Evolutionary conservation across 257 asterid genomes (phyloP).

Genomic region (Haberlea rhodopensis): DNA sequence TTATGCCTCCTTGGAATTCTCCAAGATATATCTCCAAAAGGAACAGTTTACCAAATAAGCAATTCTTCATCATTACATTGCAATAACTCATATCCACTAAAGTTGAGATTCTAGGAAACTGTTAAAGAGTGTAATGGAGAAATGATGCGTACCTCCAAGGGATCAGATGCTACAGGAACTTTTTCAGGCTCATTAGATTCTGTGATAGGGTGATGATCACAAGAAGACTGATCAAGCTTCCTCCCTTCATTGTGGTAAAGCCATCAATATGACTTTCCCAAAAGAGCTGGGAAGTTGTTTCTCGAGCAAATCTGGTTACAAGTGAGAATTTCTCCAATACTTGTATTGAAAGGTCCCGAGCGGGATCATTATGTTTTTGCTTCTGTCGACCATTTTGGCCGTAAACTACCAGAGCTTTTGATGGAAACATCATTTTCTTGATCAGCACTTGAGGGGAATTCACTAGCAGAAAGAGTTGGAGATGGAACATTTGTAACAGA

Average conservation of each 20-base stretch:
- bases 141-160: constrained; percentile 58
- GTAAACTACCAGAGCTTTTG: constrained; percentile 36
- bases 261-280: constrained; percentile 69
- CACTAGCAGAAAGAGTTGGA: constrained; percentile 40
- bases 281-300: constrained; percentile 94
- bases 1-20: background rate
- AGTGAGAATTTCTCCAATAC: constrained; percentile 96
- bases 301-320: constrained; percentile 97
- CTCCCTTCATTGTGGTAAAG: constrained; percentile 53
- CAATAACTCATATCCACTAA: background rate
- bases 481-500: constrained; percentile 51
- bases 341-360: constrained; percentile 83
- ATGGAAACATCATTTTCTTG: constrained; percentile 41
- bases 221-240: constrained; percentile 43
- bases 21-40: background rate
- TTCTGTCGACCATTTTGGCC: constrained; percentile 58
- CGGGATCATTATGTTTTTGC: constrained; percentile 78
- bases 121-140: background rate
- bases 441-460: constrained; percentile 41
- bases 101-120: background rate
- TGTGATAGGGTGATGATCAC: constrained; percentile 31
- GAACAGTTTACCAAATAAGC: background rate
- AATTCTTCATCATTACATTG: background rate
- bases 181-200: constrained; percentile 40
- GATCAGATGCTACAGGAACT: constrained; percentile 59